Evolutionary conservation across 2,329 filamentous ascomycete species (phyloP), one percentile per base, ranked within the genome.

Genomic region (Pseudophaeomoniella oleicola): DNA sequence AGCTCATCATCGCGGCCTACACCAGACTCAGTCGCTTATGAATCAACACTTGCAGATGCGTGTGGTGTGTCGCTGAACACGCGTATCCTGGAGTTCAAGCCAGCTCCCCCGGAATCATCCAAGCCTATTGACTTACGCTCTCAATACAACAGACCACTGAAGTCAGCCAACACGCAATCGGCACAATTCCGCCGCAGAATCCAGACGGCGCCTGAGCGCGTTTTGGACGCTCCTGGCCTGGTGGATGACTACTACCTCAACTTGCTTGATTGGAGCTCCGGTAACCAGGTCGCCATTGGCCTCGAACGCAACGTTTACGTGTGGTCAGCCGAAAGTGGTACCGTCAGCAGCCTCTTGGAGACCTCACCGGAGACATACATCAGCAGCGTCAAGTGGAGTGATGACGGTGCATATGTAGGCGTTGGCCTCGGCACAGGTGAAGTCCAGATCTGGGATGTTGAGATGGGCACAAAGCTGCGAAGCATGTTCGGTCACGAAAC

Each of bases 221-320:
- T 98, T 11, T 75, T 98, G 16, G 90, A 98, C 60, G 90, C 90
- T 3, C 90, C 90, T 4, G 90, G 88, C 38, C 75, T 98, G 37
- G 81, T 96, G 42, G 90, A 98, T 52, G 90, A 98, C 65, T 98
- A 96, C 72, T 98, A 98, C 60, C 81, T 98, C 50, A 98, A 98
- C 68, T 72, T 98, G 29, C 76, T 98, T 16, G 90, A 98, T 66
- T 98, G 90, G 90, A 94, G 87, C 55, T 90, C 86, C 4, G 80
- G 82, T 42, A 98, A 98, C 68, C 90, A 98, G 61, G 88, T 98
- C 37, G 90, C 90, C 34, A 96, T 98, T 55, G 90, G 88, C 39
- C 76, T 98, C 10, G 90, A 96, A 67, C 86, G 88, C 47, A 93
- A 81, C 48, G 90, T 98, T 50, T 98, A 98, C 53, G 83, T 98